phyloP scores from a whole-genome alignment of 1,284 basidiomycete genomes.

The Exsudoporus floridanus region DNA sequence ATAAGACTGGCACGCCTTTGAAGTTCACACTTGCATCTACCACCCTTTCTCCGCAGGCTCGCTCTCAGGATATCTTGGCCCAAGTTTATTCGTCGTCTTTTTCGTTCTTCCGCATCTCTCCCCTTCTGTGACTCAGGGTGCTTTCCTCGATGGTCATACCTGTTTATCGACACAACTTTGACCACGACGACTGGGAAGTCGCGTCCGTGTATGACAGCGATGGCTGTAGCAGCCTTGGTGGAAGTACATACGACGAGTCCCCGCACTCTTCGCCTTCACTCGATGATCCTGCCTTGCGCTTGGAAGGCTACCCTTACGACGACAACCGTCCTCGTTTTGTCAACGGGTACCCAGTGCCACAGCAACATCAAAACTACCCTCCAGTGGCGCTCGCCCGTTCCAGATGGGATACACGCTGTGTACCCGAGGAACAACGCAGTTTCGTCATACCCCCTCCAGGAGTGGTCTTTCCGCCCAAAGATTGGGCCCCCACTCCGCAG shows the following conservation, averaged over 20 bases:
- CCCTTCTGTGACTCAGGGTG: background rate
- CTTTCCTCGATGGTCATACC: slow-evolving; percentile 23
- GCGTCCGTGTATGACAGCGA: slow-evolving; percentile 32
- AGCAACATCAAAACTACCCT: slow-evolving; percentile 11
- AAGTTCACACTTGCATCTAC: background rate
- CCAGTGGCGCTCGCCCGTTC: slow-evolving; percentile 1
- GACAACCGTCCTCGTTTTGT: slow-evolving; percentile 4
- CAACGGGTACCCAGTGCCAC: slow-evolving; percentile 21
- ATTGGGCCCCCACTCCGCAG: slow-evolving; percentile 19
- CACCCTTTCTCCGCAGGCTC: slow-evolving; percentile 4
- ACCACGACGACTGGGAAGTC: slow-evolving; percentile 30
- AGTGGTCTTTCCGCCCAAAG: slow-evolving; percentile 26
- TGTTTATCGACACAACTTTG: slow-evolving; percentile 27
- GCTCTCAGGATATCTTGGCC: slow-evolving; percentile 2
- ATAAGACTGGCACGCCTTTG: slow-evolving; percentile 6
- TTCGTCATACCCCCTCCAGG: slow-evolving; percentile 30
- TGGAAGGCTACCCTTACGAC: slow-evolving; percentile 7
- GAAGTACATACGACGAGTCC: slow-evolving; percentile 22
- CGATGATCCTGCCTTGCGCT: slow-evolving; percentile 6
- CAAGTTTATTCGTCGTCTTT: background rate
- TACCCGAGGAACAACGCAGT: slow-evolving; percentile 10
- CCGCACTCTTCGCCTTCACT: slow-evolving; percentile 4
- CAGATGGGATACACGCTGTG: slow-evolving; percentile 15
- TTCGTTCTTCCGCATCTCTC: background rate
- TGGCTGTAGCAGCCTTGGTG: slow-evolving; percentile 28